A percentile compares a stretch with the other conserved stretches of the same genome.
These are phyloP conservation scores for Alternaria ventricosa DNA, from an alignment of 2,329 filamentous ascomycete genomes.

Conservation along the genomic window DNA sequence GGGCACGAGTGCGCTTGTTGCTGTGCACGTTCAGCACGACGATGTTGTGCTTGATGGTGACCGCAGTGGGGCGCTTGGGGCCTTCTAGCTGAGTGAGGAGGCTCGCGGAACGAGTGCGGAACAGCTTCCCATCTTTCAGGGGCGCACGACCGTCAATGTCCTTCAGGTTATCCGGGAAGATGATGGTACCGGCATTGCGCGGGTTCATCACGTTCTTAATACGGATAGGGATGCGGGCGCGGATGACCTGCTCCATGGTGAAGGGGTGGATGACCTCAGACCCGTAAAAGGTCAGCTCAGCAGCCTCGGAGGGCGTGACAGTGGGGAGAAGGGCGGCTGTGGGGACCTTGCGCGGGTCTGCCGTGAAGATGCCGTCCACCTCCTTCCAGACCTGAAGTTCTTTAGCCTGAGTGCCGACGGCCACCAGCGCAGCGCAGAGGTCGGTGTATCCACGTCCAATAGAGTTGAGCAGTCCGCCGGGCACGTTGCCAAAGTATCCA, in stretches of 20 bases:
- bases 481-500: slow-evolving; percentile 93
- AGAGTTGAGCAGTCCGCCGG: slow-evolving; percentile 87
- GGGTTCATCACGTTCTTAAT: slow-evolving; percentile 95
- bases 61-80: slow-evolving; percentile 64
- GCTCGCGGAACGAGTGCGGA: slow-evolving; percentile 56
- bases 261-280: slow-evolving; percentile 97
- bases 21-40: slow-evolving; percentile 97
- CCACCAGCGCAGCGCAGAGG: slow-evolving; percentile 88
- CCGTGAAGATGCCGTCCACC: slow-evolving; percentile 91
- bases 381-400: slow-evolving; percentile 99
- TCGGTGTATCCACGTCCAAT: slow-evolving; percentile 97
- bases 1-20: slow-evolving; percentile 93
- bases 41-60: slow-evolving; percentile 97
- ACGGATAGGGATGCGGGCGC: slow-evolving; percentile 80
- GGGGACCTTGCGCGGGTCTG: slow-evolving; percentile 86
- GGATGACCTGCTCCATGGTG: slow-evolving; percentile 92
- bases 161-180: slow-evolving; percentile 75
- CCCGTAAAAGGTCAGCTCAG: slow-evolving; percentile 79
- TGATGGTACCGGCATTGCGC: slow-evolving; percentile 76
- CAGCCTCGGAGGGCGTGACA: slow-evolving; percentile 93
- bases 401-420: slow-evolving; percentile 83
- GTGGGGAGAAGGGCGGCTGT: slow-evolving; percentile 87
- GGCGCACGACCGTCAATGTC: slow-evolving; percentile 61
- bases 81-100: slow-evolving; percentile 54
- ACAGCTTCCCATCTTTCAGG: slow-evolving; percentile 64